Conservation (phyloP, 805 yeast genomes). For the Zygoascus flipseniorum region DNA sequence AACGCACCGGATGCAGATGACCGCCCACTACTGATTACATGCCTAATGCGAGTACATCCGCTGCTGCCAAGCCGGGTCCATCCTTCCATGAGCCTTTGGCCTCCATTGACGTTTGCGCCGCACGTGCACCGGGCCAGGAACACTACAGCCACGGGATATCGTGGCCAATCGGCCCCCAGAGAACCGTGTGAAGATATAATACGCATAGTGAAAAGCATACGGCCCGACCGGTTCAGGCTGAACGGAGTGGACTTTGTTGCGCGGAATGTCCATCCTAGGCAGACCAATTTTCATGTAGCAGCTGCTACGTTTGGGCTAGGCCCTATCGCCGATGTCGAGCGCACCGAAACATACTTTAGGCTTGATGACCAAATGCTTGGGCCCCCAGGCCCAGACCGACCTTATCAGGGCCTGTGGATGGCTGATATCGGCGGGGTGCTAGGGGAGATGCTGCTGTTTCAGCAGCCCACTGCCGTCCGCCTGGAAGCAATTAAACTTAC, state of each 20-base stretch:
- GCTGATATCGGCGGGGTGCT: constrained; percentile 15
- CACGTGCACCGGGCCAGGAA: constrained; percentile 18
- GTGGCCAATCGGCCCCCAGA: constrained; percentile 11
- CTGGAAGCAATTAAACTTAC: constrained; percentile 25
- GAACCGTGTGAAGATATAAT: constrained; percentile 13
- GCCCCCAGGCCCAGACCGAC: constrained; percentile 8
- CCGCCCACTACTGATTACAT: not conserved
- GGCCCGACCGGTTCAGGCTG: not conserved
- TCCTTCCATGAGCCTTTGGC: constrained; percentile 18
- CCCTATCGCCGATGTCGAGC: not conserved
- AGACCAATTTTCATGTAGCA: not conserved
- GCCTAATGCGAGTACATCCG: constrained; percentile 14
- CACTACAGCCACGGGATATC: constrained; percentile 14
- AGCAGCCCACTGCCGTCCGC: constrained; percentile 18
- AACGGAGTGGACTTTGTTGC: not conserved
- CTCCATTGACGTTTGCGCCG: constrained; percentile 13
- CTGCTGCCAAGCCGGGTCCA: constrained; percentile 15
- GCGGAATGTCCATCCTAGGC: not conserved
- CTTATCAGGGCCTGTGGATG: constrained; percentile 24
- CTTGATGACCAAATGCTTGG: constrained; percentile 8
- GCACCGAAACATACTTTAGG: constrained; percentile 19
- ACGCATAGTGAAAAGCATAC: constrained; percentile 7
- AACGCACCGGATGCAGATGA: not conserved
- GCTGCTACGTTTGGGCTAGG: not conserved
- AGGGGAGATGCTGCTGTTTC: constrained; percentile 18